These are phyloP conservation scores for Domatiomyces catenatus DNA, from an alignment of 2,329 filamentous ascomycete species.

Conservation along the genomic window DNA sequence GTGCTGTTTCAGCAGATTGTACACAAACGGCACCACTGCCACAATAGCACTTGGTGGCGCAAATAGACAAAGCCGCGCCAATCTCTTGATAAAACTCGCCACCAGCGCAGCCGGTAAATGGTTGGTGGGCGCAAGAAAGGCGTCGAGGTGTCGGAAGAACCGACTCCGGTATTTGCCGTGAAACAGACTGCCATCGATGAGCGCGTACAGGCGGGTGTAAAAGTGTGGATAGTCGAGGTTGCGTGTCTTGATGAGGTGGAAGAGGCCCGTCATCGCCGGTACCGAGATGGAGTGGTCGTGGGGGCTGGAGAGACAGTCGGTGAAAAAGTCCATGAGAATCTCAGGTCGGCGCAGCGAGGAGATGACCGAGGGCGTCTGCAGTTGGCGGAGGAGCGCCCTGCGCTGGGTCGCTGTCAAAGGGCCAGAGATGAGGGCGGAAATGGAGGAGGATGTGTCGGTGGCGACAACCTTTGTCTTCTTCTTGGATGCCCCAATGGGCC, in stretches of 20 bases:
- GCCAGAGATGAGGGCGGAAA: constrained; percentile 7
- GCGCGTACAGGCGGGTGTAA: constrained; percentile 82
- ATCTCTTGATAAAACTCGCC: constrained; percentile 90
- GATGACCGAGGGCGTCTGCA: constrained; percentile 24
- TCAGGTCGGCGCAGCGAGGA: constrained; percentile 68
- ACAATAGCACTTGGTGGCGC: constrained; percentile 84
- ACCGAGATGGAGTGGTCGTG: constrained; percentile 69
- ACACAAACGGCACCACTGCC: constrained; percentile 77
- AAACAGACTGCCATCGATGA: constrained; percentile 70
- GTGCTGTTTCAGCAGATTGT: constrained; percentile 83
- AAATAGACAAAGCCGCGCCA: constrained; percentile 68
- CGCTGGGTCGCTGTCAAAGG: constrained; percentile 55
- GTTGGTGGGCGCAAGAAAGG: constrained; percentile 66
- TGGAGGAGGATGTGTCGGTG: background rate
- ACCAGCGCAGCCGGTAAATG: constrained; percentile 84
- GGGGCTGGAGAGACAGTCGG: constrained; percentile 66
- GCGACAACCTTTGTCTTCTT: background rate
- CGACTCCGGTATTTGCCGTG: constrained; percentile 88
- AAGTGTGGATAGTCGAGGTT: constrained; percentile 95
- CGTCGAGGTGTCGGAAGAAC: constrained; percentile 84
- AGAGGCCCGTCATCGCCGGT: constrained; percentile 78
- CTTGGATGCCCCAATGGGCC: background rate
- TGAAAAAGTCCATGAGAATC: constrained; percentile 86
- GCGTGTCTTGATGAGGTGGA: constrained; percentile 81
- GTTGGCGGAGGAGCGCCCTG: constrained; percentile 53